Conservation (phyloP, 345 rosid species). For the Citrus unshiu region DNA sequence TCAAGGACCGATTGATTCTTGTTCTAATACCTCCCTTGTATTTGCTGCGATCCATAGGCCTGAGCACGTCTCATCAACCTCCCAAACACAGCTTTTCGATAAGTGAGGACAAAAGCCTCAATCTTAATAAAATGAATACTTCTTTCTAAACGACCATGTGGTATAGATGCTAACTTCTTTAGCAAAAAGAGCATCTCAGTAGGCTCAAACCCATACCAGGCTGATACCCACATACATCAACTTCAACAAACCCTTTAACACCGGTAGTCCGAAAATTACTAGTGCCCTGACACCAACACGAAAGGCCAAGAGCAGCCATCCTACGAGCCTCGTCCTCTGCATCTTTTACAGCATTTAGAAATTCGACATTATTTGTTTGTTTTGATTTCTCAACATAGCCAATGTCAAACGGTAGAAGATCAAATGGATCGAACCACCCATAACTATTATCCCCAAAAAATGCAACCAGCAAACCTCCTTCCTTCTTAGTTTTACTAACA, state of each 20-base stretch:
- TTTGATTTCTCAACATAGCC: conserved; percentile 40
- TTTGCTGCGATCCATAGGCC: conserved; percentile 34
- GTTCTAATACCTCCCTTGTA: neutral
- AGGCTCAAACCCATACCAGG: conserved; percentile 39
- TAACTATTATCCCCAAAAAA: conserved; percentile 65
- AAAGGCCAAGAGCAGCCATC: conserved; percentile 43
- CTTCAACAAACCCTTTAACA: conserved; percentile 41
- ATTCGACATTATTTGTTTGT: conserved; percentile 37
- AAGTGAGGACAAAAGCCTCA: conserved; percentile 37
- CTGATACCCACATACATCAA: conserved; percentile 49
- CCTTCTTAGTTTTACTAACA: conserved; percentile 40
- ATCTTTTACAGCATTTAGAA: conserved; percentile 57
- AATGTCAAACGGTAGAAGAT: conserved; percentile 47
- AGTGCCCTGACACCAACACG: conserved; percentile 39
- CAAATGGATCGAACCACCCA: conserved; percentile 59
- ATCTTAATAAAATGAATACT: conserved; percentile 34
- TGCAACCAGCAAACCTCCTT: conserved; percentile 51
- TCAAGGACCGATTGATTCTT: too few relatives aligned
- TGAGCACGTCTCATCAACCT: conserved; percentile 49
- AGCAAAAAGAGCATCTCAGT: conserved; percentile 34
- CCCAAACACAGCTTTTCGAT: conserved; percentile 50
- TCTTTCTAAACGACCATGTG: conserved; percentile 18
- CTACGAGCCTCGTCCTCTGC: conserved; percentile 46
- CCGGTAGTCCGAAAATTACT: conserved; percentile 34
- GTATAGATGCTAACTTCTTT: conserved; percentile 41